A percentile compares a stretch with the other conserved stretches of the same genome.
Evolutionary conservation across 768 basidiomycete species (phyloP).

Genomic region (Amanita molliuscula): DNA sequence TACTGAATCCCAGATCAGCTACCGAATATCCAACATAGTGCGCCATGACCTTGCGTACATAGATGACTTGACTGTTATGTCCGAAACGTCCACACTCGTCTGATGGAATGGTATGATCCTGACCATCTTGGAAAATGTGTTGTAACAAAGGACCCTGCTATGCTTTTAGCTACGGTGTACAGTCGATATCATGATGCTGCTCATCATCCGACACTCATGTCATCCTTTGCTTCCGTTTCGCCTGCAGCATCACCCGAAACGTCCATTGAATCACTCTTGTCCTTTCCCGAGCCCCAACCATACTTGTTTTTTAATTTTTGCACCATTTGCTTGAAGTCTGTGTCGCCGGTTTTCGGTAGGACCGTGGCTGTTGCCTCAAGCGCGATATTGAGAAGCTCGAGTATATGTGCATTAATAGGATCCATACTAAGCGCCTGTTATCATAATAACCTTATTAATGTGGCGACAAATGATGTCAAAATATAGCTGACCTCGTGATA

Average conservation of each 20-base stretch:
- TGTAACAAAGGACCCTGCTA: background rate
- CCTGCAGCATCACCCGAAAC: conserved; percentile 9
- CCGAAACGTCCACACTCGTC: background rate
- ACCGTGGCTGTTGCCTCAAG: conserved; percentile 38
- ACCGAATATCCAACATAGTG: conserved; percentile 13
- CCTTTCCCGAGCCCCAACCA: conserved; percentile 19
- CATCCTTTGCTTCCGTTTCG: conserved; percentile 12
- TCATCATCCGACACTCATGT: conserved; percentile 20
- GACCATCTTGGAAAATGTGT: background rate
- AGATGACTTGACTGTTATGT: background rate
- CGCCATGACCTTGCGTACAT: conserved; percentile 9
- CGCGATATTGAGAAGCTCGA: conserved; percentile 75
- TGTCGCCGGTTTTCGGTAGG: conserved; percentile 12
- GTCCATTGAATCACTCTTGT: conserved; percentile 15
- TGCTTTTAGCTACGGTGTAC: background rate
- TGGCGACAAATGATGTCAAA: background rate
- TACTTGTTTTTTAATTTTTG: conserved; percentile 23
- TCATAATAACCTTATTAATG: background rate
- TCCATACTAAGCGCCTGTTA: conserved; percentile 67
- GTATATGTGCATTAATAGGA: conserved; percentile 71
- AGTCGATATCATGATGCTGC: background rate
- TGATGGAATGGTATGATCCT: background rate
- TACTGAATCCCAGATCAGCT: conserved; percentile 10
- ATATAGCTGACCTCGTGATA: conserved; percentile 74
- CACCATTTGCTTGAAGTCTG: conserved; percentile 21